Percentiles rank a stretch among this genome's conserved stretches.
phyloP scores from a whole-genome alignment of 23 red algal genomes.

The Agarophyton chilense region DNA sequence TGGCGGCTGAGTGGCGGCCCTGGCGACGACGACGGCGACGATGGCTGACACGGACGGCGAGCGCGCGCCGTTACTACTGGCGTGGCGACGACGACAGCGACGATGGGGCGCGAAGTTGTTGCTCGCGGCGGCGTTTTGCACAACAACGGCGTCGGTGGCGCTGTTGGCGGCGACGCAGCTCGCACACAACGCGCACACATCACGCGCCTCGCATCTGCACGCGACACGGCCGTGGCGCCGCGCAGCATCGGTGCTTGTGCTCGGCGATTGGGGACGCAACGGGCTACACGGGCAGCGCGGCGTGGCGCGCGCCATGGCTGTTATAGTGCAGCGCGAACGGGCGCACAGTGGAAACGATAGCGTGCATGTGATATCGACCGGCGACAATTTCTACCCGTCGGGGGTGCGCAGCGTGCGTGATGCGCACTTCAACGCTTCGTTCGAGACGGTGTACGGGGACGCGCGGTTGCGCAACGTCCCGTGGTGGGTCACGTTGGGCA shows the following conservation, averaged over 20 bases:
- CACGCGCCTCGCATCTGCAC: too few species aligned
- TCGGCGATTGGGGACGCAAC: slow-evolving; percentile 84
- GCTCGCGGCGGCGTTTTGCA: too few species aligned
- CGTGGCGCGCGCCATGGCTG: slow-evolving; percentile 56
- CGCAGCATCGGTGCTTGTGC: background rate
- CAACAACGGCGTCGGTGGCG: background rate
- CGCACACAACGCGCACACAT: too few species aligned
- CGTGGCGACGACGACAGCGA: background rate
- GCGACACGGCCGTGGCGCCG: background rate
- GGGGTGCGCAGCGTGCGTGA: slow-evolving; percentile 47
- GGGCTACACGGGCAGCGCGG: slow-evolving; percentile 57
- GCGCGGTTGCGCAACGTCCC: slow-evolving; percentile 13
- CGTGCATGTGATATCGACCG: slow-evolving; percentile 46
- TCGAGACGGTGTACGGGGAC: slow-evolving; percentile 63
- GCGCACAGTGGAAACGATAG: background rate
- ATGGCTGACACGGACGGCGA: background rate
- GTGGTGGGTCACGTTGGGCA: slow-evolving; percentile 67
- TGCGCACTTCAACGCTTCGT: slow-evolving; percentile 62
- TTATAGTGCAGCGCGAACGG: background rate
- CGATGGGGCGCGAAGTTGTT: too few species aligned
- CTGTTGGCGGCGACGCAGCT: too few species aligned
- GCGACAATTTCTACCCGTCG: slow-evolving; percentile 81
- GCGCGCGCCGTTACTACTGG: background rate
- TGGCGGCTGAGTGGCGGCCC: too few species aligned
- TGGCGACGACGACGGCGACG: background rate